Percentiles rank a stretch among this genome's conserved stretches.
These are phyloP conservation scores for Mycothermus thermophilus DNA, from an alignment of 495 filamentous ascomycete genomes.

Conservation along the genomic window DNA sequence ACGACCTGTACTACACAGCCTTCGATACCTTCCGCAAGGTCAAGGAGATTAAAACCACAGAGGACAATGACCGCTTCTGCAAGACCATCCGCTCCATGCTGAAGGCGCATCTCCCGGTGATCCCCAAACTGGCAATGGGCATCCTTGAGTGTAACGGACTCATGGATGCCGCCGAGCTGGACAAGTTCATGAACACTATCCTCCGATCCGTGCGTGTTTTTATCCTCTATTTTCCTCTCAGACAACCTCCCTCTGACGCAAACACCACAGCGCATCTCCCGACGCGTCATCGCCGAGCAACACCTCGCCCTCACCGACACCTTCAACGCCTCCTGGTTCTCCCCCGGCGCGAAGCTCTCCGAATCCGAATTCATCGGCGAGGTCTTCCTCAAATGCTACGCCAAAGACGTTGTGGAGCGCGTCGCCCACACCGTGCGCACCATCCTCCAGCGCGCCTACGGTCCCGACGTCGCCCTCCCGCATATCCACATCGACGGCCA, in stretches of 20 bases:
- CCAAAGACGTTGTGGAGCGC: constrained; percentile 71
- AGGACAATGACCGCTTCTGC: constrained; percentile 87
- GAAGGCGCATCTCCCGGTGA: constrained; percentile 79
- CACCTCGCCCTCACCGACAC: constrained; percentile 95
- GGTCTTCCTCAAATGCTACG: constrained; percentile 88
- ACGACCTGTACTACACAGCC: constrained; percentile 90
- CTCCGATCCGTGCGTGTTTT: constrained; percentile 61
- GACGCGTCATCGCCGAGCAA: constrained; percentile 93
- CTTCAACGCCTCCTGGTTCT: constrained; percentile 86
- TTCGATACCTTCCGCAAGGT: constrained; percentile 82
- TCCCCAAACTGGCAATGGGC: constrained; percentile 86
- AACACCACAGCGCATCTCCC: constrained; percentile 60
- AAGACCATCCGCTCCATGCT: constrained; percentile 63
- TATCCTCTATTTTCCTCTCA: neutral
- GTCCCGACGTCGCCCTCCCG: constrained; percentile 52
- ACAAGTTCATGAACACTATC: constrained; percentile 90
- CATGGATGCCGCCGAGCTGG: constrained; percentile 63
- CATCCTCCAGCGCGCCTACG: constrained; percentile 58
- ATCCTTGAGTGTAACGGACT: constrained; percentile 75
- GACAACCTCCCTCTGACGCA: constrained; percentile 2
- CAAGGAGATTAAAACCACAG: constrained; percentile 66
- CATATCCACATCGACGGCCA: constrained; percentile 79
- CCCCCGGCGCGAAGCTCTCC: constrained; percentile 58
- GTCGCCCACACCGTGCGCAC: constrained; percentile 61
- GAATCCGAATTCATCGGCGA: constrained; percentile 87